These are phyloP conservation scores for Yamadazyma sp. DNA, from an alignment of 1,139 yeast species.

Conservation along the genomic window DNA sequence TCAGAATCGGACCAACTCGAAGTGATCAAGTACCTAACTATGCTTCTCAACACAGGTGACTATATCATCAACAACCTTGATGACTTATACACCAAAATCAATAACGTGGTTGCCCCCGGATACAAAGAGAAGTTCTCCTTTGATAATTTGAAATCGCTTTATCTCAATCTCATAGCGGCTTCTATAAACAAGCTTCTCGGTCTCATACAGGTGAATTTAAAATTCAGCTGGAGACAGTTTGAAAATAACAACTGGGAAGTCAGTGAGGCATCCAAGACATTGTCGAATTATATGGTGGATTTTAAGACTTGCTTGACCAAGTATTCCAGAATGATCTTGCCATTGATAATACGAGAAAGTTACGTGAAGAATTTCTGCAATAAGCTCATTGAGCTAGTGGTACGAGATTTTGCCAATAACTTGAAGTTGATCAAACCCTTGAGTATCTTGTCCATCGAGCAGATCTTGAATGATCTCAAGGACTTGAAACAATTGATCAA, in stretches of 20 bases:
- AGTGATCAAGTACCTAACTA: conserved; percentile 64
- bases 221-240: conserved; percentile 83
- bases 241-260: conserved; percentile 75
- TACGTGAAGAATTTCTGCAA: conserved; percentile 76
- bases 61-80: conserved; percentile 77
- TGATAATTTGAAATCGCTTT: conserved; percentile 56
- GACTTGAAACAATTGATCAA: conserved; percentile 58
- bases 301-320: conserved; percentile 47
- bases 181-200: conserved; percentile 58
- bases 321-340: conserved; percentile 52
- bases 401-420: conserved; percentile 56
- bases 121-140: conserved; percentile 44
- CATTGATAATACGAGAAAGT: conserved; percentile 66
- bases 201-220: conserved; percentile 62
- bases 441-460: conserved; percentile 73
- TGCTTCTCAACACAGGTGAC: conserved; percentile 85
- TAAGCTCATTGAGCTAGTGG: conserved; percentile 66
- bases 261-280: conserved; percentile 62
- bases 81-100: conserved; percentile 71
- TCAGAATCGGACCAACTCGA: conserved; percentile 39
- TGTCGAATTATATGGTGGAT: conserved; percentile 68
- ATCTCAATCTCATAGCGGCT: conserved; percentile 56
- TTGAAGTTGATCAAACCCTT: conserved; percentile 66
- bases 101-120: conserved; percentile 42
- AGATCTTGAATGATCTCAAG: conserved; percentile 70